A percentile compares a stretch with the other conserved stretches of the same genome.
phyloP scores from a whole-genome alignment of 306 rosid genomes.

The Datisca glomerata region DNA sequence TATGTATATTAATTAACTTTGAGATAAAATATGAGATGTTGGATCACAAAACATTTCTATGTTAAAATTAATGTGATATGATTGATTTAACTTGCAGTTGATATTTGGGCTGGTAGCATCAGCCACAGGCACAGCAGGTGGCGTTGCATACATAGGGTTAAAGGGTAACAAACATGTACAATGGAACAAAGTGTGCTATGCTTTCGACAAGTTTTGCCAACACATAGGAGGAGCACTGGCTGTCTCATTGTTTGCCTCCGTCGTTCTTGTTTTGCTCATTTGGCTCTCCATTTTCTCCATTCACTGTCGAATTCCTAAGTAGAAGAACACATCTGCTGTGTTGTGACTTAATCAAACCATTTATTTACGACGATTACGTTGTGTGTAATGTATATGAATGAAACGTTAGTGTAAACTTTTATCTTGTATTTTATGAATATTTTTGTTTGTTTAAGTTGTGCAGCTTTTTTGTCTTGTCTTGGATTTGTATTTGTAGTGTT shows the following conservation, averaged over 20 bases:
- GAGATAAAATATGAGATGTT: too few relatives aligned
- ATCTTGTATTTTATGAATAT: too few relatives aligned
- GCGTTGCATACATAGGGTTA: constrained; percentile 54
- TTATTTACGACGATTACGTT: too few relatives aligned
- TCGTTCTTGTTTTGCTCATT: constrained; percentile 40
- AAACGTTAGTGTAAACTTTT: too few relatives aligned
- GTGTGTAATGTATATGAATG: too few relatives aligned
- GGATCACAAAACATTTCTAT: too few relatives aligned
- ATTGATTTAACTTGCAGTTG: constrained; percentile 61
- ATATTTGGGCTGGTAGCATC: constrained; percentile 68
- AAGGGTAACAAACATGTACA: constrained; percentile 52
- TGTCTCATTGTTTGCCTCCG: constrained; percentile 42
- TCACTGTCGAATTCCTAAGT: constrained; percentile 44
- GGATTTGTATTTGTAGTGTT: neutral
- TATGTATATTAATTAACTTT: too few relatives aligned
- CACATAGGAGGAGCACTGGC: constrained; percentile 43
- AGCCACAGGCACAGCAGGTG: constrained; percentile 69
- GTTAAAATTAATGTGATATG: too few relatives aligned
- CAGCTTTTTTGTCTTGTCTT: constrained; percentile 1
- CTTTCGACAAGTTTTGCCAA: constrained; percentile 51
- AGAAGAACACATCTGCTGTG: too few relatives aligned
- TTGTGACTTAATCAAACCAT: too few relatives aligned
- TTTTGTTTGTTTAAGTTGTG: constrained; percentile 1
- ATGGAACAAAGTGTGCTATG: constrained; percentile 53
- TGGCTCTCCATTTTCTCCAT: constrained; percentile 50